Evolutionary conservation across 1,284 basidiomycete genomes (phyloP).

Genomic region (Phellopilus nigrolimitatus): DNA sequence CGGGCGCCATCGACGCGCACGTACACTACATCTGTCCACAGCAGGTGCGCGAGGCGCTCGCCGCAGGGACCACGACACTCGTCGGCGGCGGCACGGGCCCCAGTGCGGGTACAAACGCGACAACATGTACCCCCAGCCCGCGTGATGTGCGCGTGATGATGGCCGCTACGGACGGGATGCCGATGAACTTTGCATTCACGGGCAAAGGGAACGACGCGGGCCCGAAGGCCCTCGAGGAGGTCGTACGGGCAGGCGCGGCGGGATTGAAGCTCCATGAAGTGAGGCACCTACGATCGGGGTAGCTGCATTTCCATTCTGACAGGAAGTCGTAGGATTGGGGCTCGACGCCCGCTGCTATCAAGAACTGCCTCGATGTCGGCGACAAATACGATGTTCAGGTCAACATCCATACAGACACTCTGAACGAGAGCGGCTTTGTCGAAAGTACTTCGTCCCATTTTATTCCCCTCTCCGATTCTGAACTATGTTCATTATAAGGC

Average conservation of each 20-base stretch:
- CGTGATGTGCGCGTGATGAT: constrained; percentile 89
- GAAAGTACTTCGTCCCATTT: constrained; percentile 50
- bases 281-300: neutral
- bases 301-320: neutral
- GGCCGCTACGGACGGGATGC: constrained; percentile 80
- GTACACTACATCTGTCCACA: constrained; percentile 94
- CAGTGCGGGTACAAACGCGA: constrained; percentile 85
- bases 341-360: constrained; percentile 82
- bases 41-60: constrained; percentile 71
- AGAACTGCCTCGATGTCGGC: constrained; percentile 74
- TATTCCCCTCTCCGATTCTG: constrained; percentile 19
- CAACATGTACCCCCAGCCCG: constrained; percentile 89
- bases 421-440: constrained; percentile 93
- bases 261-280: constrained; percentile 93
- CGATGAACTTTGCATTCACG: constrained; percentile 92
- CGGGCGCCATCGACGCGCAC: constrained; percentile 91
- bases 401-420: constrained; percentile 96
- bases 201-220: constrained; percentile 94
- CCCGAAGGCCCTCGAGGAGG: constrained; percentile 67
- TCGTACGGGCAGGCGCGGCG: constrained; percentile 83
- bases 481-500: constrained; percentile 39
- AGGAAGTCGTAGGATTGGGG: constrained; percentile 77
- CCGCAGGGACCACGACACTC: constrained; percentile 78
- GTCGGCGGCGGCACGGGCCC: constrained; percentile 95
- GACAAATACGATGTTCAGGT: constrained; percentile 96